Base-by-base conservation (phyloP, 164 flowering plant genomes). In the Hamamelis virginiana region DNA sequence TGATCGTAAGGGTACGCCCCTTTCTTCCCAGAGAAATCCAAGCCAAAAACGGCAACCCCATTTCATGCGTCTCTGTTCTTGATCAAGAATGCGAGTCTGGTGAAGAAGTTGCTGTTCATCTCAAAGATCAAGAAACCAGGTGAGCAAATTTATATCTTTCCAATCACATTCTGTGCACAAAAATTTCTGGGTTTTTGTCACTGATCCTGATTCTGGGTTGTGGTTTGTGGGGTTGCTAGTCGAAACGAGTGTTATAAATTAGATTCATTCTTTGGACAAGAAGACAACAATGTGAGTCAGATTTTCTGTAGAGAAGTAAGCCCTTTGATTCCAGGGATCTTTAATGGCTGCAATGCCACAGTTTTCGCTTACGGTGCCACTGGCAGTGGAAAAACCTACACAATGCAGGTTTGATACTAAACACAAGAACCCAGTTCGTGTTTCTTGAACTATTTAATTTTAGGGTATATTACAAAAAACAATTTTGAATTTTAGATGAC, bases 291-390 rank as follows among this genome's bases (percentile, higher is more conserved):
- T 60, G 80, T 85, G 67, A 46, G 70, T 50, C 74, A 66, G 82
- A 90, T 93, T 59, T 93, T 86, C 38, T 59, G 80, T 38, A 83
- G 66, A 33, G 98, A 93, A 78, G 92, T 93, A 26, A 76, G 65
- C 53, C 94, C 91, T 74, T 75, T 93, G 76, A 83, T 93, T 71
- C 84, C 90, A 18, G 87, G 86, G 59, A 61, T 87, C 15, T 86
- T 91, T 66, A 63, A 66, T n/a, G 98, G 97, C 1, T 77, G 64
- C 63, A 93, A 91, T 65, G 91, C 90, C 5, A 87, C 97, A 4
- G 88, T 91, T 14, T 91, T 93, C 55, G 98, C 97, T 51, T 90
- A 91, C 68, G 98, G 98, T 4, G 97, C 97, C 62, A 91, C 98
- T 1, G 96, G 98, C 4, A 93, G 97, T 52, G 97, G 98, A 18